These are phyloP conservation scores for Misopates orontium DNA, from an alignment of 257 asterid genomes.

Conservation along the genomic window DNA sequence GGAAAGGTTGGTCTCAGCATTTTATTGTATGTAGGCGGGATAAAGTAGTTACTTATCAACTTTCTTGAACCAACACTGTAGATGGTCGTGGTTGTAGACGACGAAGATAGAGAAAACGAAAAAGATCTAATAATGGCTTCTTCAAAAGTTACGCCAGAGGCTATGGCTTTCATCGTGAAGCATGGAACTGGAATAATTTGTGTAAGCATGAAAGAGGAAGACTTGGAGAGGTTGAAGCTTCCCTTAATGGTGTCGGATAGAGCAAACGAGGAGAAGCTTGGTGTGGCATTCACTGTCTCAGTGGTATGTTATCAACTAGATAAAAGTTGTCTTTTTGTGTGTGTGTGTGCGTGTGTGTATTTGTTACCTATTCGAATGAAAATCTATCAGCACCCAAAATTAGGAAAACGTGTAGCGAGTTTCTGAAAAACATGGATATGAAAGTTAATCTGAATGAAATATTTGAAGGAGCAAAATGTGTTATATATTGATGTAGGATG, in stretches of 20 bases:
- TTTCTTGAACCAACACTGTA: slow-evolving; percentile 36
- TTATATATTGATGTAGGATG: slow-evolving; percentile 64
- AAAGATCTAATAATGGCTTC: slow-evolving; percentile 97
- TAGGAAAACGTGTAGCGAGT: not conserved
- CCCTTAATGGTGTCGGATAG: slow-evolving; percentile 89
- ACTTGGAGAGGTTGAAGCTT: slow-evolving; percentile 76
- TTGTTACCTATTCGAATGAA: slow-evolving; percentile 4
- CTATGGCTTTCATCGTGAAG: slow-evolving; percentile 96
- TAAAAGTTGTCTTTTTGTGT: not conserved
- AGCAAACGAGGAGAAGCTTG: slow-evolving; percentile 91
- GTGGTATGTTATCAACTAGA: slow-evolving; percentile 55
- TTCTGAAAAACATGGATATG: not conserved
- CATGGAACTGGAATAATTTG: slow-evolving; percentile 98
- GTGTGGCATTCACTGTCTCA: slow-evolving; percentile 91
- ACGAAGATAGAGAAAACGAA: slow-evolving; percentile 97
- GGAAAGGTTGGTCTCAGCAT: slow-evolving; percentile 68
- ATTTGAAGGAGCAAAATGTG: slow-evolving; percentile 16
- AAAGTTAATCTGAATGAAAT: not conserved
- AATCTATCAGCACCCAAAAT: not conserved
- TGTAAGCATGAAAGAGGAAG: slow-evolving; percentile 94
- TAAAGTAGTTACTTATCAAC: slow-evolving; percentile 10
- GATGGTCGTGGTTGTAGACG: slow-evolving; percentile 97
- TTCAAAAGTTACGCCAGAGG: slow-evolving; percentile 89
- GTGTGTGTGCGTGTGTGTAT: not conserved
- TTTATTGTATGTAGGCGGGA: slow-evolving; percentile 17